These are phyloP conservation scores for Leccinum insolens DNA, from an alignment of 1,284 basidiomycete species.

Conservation along the genomic window DNA sequence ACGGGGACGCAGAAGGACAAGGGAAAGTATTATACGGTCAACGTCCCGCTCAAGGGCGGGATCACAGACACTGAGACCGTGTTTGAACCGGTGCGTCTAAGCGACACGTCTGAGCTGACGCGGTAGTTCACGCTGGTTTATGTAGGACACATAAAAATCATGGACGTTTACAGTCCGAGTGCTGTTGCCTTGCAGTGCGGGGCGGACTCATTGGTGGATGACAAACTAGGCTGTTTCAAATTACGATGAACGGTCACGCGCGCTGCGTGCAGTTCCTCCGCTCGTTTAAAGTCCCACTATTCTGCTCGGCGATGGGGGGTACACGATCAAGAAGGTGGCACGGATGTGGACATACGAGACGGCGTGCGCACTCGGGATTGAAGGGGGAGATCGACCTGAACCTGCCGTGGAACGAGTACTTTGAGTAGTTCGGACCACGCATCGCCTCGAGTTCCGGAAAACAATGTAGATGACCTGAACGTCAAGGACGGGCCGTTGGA, in stretches of 20 bases:
- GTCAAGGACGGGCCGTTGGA: slow-evolving; percentile 81
- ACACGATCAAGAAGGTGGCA: slow-evolving; percentile 89
- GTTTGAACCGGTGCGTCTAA: slow-evolving; percentile 79
- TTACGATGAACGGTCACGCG: slow-evolving; percentile 94
- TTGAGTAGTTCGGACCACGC: slow-evolving; percentile 99
- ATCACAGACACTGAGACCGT: slow-evolving; percentile 79
- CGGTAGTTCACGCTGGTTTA: background rate
- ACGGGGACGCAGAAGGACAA: slow-evolving; percentile 88
- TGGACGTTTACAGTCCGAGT: slow-evolving; percentile 90
- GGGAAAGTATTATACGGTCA: slow-evolving; percentile 89
- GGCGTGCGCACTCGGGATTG: slow-evolving; percentile 87
- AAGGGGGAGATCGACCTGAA: slow-evolving; percentile 39
- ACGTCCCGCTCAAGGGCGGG: slow-evolving; percentile 94
- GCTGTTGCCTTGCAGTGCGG: slow-evolving; percentile 95
- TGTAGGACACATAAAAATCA: slow-evolving; percentile 79
- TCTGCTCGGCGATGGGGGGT: slow-evolving; percentile 94
- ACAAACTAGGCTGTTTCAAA: slow-evolving; percentile 97
- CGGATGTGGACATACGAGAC: slow-evolving; percentile 98
- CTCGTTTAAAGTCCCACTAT: slow-evolving; percentile 88
- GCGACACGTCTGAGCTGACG: background rate
- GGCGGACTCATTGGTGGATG: slow-evolving; percentile 92
- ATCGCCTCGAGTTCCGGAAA: slow-evolving; percentile 90
- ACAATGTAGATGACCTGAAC: slow-evolving; percentile 96
- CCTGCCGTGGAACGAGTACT: slow-evolving; percentile 31
- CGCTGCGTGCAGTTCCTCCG: slow-evolving; percentile 90